Percentiles rank a stretch among this genome's conserved stretches.
Evolutionary conservation across 768 basidiomycete genomes (phyloP).

Genomic region (Gelatoporia subvermispora): DNA sequence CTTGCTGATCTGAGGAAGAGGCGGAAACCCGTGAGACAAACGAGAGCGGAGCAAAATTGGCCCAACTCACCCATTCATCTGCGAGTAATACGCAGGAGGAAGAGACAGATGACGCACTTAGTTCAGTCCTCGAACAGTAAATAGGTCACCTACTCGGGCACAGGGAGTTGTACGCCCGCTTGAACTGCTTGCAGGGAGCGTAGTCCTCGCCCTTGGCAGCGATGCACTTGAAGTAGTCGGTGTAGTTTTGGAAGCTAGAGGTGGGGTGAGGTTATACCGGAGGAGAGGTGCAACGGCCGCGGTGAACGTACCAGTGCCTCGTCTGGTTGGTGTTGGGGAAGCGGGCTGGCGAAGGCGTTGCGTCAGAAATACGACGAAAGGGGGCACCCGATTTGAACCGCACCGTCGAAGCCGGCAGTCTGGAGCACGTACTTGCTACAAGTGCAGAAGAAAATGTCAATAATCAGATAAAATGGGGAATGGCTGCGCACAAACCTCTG

Average conservation of each 20-base stretch:
- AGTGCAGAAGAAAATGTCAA: no score
- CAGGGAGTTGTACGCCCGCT: conserved; percentile 89
- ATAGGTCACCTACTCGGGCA: conserved; percentile 81
- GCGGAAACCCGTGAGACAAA: conserved; percentile 4
- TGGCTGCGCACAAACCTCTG: conserved; percentile 32
- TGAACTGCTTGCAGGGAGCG: conserved; percentile 99
- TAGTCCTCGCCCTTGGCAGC: conserved; percentile 97
- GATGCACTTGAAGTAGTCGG: conserved; percentile 98
- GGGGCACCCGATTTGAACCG: conserved; percentile 17
- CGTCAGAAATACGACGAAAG: conserved; percentile 8
- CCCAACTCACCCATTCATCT: conserved; percentile 85
- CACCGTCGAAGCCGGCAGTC: conserved; percentile 95
- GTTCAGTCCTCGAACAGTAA: background rate
- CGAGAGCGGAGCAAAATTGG: background rate
- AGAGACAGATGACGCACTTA: background rate
- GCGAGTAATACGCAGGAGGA: conserved; percentile 6
- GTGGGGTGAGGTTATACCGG: background rate
- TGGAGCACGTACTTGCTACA: conserved; percentile 82
- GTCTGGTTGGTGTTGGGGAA: conserved; percentile 95
- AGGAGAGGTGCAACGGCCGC: background rate
- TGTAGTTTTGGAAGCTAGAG: conserved; percentile 87
- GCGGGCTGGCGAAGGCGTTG: conserved; percentile 48
- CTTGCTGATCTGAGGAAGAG: conserved; percentile 57
- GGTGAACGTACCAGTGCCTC: conserved; percentile 79
- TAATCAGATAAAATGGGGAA: no score